Evolutionary conservation across 192 early-diverging fungal species (phyloP).

Genomic region (Coemansia sp.): DNA sequence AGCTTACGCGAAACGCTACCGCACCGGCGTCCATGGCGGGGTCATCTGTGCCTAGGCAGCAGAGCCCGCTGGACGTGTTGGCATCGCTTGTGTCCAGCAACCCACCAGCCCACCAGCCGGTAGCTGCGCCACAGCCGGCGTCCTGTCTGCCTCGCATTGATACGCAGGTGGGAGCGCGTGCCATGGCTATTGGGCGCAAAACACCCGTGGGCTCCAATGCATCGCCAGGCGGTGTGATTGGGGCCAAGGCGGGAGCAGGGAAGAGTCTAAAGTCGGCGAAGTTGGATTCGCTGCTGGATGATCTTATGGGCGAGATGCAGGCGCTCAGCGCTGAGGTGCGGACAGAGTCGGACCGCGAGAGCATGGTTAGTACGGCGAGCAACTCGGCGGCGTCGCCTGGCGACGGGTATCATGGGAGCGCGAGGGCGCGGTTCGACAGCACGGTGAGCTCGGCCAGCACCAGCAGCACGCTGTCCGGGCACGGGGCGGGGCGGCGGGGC

Average conservation of each 20-base stretch:
- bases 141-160: slow-evolving; percentile 26
- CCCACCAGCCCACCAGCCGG: not conserved
- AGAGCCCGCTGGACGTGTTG: slow-evolving; percentile 35
- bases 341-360: slow-evolving; percentile 50
- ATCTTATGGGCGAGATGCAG: slow-evolving; percentile 53
- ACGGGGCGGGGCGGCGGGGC: slow-evolving; percentile 7
- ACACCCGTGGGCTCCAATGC: not conserved
- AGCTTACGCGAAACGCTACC: slow-evolving; percentile 26
- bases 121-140: not conserved
- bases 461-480: slow-evolving; percentile 48
- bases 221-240: not conserved
- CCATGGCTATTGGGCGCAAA: not conserved
- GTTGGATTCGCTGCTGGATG: slow-evolving; percentile 50
- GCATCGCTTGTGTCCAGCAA: slow-evolving; percentile 27
- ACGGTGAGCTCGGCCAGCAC: slow-evolving; percentile 44
- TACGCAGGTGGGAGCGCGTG: slow-evolving; percentile 12
- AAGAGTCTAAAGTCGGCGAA: slow-evolving; percentile 38
- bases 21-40: slow-evolving; percentile 14
- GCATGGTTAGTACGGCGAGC: slow-evolving; percentile 41
- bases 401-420: slow-evolving; percentile 4
- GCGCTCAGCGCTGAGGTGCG: slow-evolving; percentile 41
- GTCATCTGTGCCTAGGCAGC: not conserved
- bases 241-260: not conserved
- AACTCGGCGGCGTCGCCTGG: slow-evolving; percentile 21
- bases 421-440: slow-evolving; percentile 40